Conservation (phyloP, 768 basidiomycete species). For the Cystobasidium tubakii region DNA sequence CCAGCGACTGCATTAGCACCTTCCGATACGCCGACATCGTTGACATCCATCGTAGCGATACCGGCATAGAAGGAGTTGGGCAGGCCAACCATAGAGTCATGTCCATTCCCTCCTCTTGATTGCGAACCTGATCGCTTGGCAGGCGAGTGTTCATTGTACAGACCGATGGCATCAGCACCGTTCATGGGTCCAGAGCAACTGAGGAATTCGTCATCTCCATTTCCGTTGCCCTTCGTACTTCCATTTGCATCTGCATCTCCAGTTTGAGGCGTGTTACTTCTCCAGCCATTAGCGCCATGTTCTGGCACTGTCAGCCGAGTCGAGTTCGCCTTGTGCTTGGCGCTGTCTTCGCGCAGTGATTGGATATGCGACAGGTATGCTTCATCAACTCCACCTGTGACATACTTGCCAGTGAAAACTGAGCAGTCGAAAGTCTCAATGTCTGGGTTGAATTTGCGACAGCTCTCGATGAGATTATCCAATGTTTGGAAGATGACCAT, state of each 20-base stretch:
- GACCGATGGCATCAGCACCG: conserved; percentile 59
- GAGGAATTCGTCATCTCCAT: conserved; percentile 45
- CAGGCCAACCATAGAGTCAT: conserved; percentile 27
- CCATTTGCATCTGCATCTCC: conserved; percentile 11
- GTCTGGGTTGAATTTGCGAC: conserved; percentile 66
- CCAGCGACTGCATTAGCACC: conserved; percentile 35
- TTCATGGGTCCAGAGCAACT: conserved; percentile 55
- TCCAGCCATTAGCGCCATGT: conserved; percentile 25
- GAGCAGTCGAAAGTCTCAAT: conserved; percentile 87
- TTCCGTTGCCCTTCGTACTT: not conserved
- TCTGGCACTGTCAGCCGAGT: not conserved
- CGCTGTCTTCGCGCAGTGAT: conserved; percentile 71
- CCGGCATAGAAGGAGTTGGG: conserved; percentile 32
- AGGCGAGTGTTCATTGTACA: conserved; percentile 54
- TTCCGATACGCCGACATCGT: conserved; percentile 36
- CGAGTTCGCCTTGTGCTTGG: conserved; percentile 55
- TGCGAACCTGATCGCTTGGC: conserved; percentile 1
- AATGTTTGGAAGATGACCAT: conserved; percentile 92
- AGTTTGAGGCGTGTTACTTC: not conserved
- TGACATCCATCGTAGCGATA: conserved; percentile 29
- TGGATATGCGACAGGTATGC: conserved; percentile 72
- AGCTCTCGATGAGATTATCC: conserved; percentile 75
- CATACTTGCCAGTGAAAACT: conserved; percentile 93
- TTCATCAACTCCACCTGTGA: conserved; percentile 86
- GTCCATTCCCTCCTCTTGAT: not conserved